phyloP scores from a whole-genome alignment of 805 yeast genomes.

The Starmerella asiatica region DNA sequence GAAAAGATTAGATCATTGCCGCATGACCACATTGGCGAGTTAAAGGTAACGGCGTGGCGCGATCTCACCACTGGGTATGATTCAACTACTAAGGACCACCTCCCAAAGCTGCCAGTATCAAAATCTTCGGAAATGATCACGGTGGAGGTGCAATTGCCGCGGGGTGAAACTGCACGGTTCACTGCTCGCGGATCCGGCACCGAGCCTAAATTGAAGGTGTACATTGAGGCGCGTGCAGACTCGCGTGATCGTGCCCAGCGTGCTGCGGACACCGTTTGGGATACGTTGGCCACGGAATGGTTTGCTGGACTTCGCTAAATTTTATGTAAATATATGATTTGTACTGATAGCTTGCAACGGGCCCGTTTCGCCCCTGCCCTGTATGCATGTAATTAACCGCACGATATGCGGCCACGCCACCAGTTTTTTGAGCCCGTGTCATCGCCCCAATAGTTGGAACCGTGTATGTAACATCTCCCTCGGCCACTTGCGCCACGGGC shows the following conservation, averaged over 20 bases:
- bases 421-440: too few species aligned
- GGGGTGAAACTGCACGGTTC: slow-evolving; percentile 41
- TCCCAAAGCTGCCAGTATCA: slow-evolving; percentile 60
- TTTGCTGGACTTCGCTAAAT: slow-evolving; percentile 27
- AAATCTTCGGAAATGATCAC: slow-evolving; percentile 78
- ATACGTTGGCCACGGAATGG: slow-evolving; percentile 52
- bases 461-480: too few species aligned
- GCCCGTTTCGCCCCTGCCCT: too few species aligned
- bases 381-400: too few species aligned
- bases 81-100: slow-evolving; percentile 43
- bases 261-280: slow-evolving; percentile 59
- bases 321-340: background rate
- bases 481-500: too few species aligned
- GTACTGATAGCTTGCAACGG: too few species aligned
- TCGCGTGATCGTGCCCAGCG: slow-evolving; percentile 35
- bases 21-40: slow-evolving; percentile 37
- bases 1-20: slow-evolving; percentile 41
- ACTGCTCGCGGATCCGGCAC: slow-evolving; percentile 94
- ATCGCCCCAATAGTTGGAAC: too few species aligned
- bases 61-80: slow-evolving; percentile 78
- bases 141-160: slow-evolving; percentile 30
- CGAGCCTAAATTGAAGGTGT: slow-evolving; percentile 85
- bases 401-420: too few species aligned
- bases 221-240: slow-evolving; percentile 59
- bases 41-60: slow-evolving; percentile 52